These are phyloP conservation scores for Fomitopsis pulvina DNA, from an alignment of 768 basidiomycete genomes.

Conservation along the genomic window DNA sequence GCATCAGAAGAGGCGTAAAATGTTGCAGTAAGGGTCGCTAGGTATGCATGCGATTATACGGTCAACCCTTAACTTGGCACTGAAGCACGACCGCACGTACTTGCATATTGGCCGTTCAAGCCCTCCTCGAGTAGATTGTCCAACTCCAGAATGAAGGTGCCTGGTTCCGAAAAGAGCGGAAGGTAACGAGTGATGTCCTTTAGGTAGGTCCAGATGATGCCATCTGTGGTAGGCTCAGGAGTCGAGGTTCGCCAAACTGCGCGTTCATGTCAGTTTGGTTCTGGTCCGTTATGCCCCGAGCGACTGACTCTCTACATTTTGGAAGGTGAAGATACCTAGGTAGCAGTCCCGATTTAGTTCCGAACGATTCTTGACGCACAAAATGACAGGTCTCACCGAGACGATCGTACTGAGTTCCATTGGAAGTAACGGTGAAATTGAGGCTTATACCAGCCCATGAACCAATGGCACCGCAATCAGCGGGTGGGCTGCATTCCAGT, in stretches of 20 bases:
- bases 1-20: conserved; percentile 54
- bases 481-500: conserved; percentile 47
- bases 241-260: conserved; percentile 78
- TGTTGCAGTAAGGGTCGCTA: conserved; percentile 65
- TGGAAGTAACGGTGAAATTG: conserved; percentile 73
- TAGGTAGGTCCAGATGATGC: conserved; percentile 73
- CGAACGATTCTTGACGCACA: not conserved
- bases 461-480: conserved; percentile 61
- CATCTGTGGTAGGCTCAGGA: conserved; percentile 59
- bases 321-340: conserved; percentile 60
- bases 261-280: not conserved
- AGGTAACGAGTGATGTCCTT: conserved; percentile 73
- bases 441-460: conserved; percentile 72
- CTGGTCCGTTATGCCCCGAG: not conserved
- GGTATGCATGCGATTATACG: not conserved
- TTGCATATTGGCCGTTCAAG: conserved; percentile 63
- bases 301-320: conserved; percentile 66
- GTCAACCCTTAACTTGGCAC: conserved; percentile 8
- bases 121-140: conserved; percentile 58
- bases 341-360: not conserved
- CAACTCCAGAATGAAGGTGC: conserved; percentile 66
- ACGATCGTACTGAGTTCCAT: conserved; percentile 73
- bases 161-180: conserved; percentile 61
- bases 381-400: conserved; percentile 6
- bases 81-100: conserved; percentile 26